These are phyloP conservation scores for Trichoderma sp. DNA, from an alignment of 2,329 filamentous ascomycete species.

Conservation along the genomic window DNA sequence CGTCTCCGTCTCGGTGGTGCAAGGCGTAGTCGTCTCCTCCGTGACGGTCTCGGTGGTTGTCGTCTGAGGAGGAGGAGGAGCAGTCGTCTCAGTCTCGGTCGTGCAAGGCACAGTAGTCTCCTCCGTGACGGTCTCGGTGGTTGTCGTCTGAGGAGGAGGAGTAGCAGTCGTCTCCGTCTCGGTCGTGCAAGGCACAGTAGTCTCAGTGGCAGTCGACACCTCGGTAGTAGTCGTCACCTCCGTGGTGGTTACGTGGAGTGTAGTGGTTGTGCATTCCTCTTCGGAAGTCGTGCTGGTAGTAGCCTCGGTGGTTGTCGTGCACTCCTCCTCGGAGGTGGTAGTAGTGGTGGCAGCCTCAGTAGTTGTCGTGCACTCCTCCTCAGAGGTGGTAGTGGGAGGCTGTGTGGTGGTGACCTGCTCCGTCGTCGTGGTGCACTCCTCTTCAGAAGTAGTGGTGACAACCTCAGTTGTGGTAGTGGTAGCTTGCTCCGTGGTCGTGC, in stretches of 20 bases:
- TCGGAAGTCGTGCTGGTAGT: too few species aligned
- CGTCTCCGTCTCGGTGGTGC: background rate
- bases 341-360: background rate
- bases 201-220: background rate
- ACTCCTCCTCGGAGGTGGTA: too few species aligned
- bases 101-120: too few species aligned
- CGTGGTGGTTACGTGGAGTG: conserved; percentile 13
- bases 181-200: background rate
- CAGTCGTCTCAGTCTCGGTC: too few species aligned
- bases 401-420: too few species aligned
- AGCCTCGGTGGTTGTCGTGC: too few species aligned
- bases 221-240: background rate
- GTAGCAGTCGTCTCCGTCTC: too few species aligned
- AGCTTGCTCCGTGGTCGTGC: background rate
- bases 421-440: too few species aligned
- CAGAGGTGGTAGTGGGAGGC: too few species aligned
- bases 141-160: background rate
- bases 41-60: too few species aligned
- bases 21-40: background rate
- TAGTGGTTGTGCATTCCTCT: background rate
- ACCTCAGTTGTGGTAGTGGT: conserved; percentile 10
- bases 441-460: conserved; percentile 18
- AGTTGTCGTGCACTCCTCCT: conserved; percentile 10
- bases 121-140: too few species aligned
- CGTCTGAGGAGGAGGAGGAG: background rate